Evolutionary conservation across 2,329 filamentous ascomycete species (phyloP).

Genomic region (Chaetomiaceae sp.): DNA sequence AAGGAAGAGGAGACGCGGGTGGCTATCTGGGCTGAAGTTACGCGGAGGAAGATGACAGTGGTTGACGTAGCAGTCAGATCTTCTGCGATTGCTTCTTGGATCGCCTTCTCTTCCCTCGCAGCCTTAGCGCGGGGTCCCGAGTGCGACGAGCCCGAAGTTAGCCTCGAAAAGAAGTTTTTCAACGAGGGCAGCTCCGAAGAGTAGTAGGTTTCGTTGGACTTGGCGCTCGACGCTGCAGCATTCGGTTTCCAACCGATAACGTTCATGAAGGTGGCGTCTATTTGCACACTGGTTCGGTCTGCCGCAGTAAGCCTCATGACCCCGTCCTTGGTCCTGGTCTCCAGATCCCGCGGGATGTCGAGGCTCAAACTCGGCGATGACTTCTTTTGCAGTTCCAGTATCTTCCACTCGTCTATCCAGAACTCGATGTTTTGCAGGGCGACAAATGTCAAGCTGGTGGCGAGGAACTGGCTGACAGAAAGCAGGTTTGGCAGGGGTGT

Average conservation of each 20-base stretch:
- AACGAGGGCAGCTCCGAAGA: conserved; percentile 56
- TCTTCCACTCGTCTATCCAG: conserved; percentile 80
- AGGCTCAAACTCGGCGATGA: conserved; percentile 72
- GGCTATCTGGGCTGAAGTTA: conserved; percentile 77
- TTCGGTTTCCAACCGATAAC: conserved; percentile 78
- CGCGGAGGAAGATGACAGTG: conserved; percentile 81
- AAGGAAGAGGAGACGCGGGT: conserved; percentile 71
- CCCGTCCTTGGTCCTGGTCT: conserved; percentile 77
- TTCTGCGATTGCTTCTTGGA: conserved; percentile 60
- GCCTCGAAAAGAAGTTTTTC: conserved; percentile 72
- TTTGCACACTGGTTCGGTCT: conserved; percentile 81
- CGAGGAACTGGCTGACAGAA: conserved; percentile 84
- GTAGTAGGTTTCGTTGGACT: conserved; percentile 44
- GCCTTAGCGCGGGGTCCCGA: conserved; percentile 49
- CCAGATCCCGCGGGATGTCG: conserved; percentile 70
- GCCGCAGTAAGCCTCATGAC: conserved; percentile 83
- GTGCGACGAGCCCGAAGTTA: conserved; percentile 58
- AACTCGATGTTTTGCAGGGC: conserved; percentile 83
- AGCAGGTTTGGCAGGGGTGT: conserved; percentile 83
- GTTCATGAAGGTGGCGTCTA: conserved; percentile 86
- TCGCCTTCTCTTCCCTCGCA: conserved; percentile 57
- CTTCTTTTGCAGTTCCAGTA: conserved; percentile 79
- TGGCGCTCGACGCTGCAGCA: conserved; percentile 36
- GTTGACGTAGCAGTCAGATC: conserved; percentile 67
- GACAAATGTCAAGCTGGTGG: conserved; percentile 94